A percentile compares a stretch with the other conserved stretches of the same genome.
phyloP scores from a whole-genome alignment of 2,329 filamentous ascomycete species.

The Ceratocystis cubensis region DNA sequence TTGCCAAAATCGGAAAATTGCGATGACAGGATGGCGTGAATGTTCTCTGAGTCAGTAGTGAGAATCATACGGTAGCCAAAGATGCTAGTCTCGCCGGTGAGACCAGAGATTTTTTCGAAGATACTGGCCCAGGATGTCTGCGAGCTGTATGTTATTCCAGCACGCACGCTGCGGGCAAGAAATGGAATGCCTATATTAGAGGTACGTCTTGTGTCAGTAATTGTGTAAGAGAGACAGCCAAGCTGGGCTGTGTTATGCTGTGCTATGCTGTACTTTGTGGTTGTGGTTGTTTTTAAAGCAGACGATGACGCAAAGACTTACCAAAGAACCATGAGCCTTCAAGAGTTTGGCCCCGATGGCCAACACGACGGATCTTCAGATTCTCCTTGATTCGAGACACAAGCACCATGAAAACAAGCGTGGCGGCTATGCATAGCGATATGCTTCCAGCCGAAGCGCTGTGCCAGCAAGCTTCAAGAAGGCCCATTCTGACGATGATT shows the following conservation, averaged over 20 bases:
- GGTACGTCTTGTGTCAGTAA: background rate
- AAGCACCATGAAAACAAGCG: background rate
- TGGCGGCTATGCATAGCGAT: background rate
- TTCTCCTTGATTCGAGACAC: conserved; percentile 32
- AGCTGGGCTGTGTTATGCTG: no score
- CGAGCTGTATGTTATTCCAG: conserved; percentile 42
- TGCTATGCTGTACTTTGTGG: no score
- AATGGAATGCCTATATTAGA: conserved; percentile 45
- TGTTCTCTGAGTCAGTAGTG: conserved; percentile 76
- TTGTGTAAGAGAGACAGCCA: background rate
- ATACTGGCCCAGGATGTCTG: conserved; percentile 48
- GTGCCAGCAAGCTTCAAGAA: conserved; percentile 7
- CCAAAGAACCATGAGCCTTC: conserved; percentile 4
- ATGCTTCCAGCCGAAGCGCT: background rate
- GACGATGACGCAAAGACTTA: background rate
- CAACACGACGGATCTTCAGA: conserved; percentile 22
- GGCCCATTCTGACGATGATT: background rate
- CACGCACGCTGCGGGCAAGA: conserved; percentile 42
- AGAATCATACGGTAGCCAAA: conserved; percentile 51
- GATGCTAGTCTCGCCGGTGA: conserved; percentile 48
- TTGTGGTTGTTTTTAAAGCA: no score
- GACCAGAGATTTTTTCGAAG: conserved; percentile 35
- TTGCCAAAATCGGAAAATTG: conserved; percentile 81
- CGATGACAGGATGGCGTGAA: conserved; percentile 78
- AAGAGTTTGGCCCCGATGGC: conserved; percentile 3